A percentile compares a stretch with the other conserved stretches of the same genome.
phyloP scores from a whole-genome alignment of 345 rosid genomes.

The Eucalyptus erythrocorys region DNA sequence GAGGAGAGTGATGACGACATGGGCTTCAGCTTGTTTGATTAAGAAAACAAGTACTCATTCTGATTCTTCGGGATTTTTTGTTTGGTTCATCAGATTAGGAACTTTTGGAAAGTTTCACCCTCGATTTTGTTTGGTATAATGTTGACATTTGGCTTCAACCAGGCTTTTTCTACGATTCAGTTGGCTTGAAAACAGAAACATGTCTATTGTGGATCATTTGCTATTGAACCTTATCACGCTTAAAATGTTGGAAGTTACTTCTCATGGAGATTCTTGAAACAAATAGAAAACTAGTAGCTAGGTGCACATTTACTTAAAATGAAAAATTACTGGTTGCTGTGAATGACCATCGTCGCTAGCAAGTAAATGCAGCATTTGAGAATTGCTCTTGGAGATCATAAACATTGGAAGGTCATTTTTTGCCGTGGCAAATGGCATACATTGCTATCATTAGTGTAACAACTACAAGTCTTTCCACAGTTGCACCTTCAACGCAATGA shows the following conservation, averaged over 20 bases:
- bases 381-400: background rate
- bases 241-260: background rate
- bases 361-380: background rate
- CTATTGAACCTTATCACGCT: background rate
- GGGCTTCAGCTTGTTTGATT: constrained; percentile 34
- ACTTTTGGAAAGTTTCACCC: background rate
- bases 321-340: background rate
- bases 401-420: background rate
- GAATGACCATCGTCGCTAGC: background rate
- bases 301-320: background rate
- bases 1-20: constrained; percentile 37
- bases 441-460: background rate
- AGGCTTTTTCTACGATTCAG: background rate
- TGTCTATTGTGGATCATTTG: background rate
- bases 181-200: background rate
- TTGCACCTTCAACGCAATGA: background rate
- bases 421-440: background rate
- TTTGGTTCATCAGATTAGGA: background rate
- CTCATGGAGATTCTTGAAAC: background rate
- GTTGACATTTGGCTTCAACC: background rate
- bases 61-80: background rate
- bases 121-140: background rate
- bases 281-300: background rate
- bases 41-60: background rate
- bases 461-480: background rate